Conservation (phyloP, 352 stramenopile species). For the Phytopythium boreale region DNA sequence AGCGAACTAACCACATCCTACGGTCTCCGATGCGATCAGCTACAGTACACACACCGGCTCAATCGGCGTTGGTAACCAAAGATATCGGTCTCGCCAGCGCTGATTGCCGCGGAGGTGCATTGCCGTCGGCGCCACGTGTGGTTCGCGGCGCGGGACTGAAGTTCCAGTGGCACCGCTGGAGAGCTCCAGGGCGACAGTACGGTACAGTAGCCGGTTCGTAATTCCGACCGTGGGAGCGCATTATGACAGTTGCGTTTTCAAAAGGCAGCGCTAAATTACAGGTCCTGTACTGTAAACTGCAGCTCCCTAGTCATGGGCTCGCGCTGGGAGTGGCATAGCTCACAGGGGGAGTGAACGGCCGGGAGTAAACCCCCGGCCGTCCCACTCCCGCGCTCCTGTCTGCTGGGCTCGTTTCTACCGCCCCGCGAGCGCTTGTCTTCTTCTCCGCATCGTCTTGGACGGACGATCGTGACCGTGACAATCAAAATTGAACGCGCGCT, state of each 20-base stretch:
- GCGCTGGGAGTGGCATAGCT: no score
- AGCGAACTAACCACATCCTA: background rate
- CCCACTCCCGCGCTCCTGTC: background rate
- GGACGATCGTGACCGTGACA: no score
- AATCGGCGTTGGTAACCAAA: constrained; percentile 3
- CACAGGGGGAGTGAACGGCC: background rate
- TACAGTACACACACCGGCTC: background rate
- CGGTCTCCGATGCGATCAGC: background rate
- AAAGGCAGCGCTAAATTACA: no score
- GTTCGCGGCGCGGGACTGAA: background rate
- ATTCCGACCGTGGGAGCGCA: background rate
- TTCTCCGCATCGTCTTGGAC: background rate
- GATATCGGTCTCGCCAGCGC: constrained; percentile 5
- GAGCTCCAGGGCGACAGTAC: background rate
- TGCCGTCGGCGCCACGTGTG: constrained; percentile 1
- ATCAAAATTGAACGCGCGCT: background rate
- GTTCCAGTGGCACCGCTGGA: background rate
- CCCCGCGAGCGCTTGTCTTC: background rate
- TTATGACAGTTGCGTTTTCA: background rate
- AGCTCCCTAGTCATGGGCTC: no score
- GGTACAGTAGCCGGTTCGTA: background rate
- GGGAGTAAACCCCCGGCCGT: background rate
- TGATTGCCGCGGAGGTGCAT: constrained; percentile 1
- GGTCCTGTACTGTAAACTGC: background rate
- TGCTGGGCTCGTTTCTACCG: constrained; percentile 2